Evolutionary conservation across 306 rosid species (phyloP), one percentile per base, ranked within the genome.

Genomic region (barrel medic (Medicago truncatula)): DNA sequence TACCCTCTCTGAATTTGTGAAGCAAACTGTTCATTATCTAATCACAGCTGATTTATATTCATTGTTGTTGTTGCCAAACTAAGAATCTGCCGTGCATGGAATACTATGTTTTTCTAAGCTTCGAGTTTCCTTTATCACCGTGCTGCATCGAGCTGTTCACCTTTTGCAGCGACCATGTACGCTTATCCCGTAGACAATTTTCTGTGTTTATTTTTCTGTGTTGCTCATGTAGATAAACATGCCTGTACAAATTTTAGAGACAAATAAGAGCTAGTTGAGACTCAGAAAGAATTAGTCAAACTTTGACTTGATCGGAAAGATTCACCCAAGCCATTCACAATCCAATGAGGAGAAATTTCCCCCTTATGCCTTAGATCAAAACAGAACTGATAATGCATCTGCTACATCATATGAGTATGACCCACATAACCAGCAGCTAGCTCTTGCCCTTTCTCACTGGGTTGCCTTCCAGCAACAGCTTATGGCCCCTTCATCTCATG

Each of bases 241-340:
- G 83, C 90, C 95, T 81, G 90, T 94, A 46, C 97, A 92, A 84
- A 87, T 94, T 72, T 80, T 94, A 83, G 92, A 80, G 98, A 94
- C 91, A 94, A 90, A 75, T 97, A 94, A 86, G 97, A 92, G 77
- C 93, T 94, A 39, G 93, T 92, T 4, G 97, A 94, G 74, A 78
- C 98, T 70, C 98, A 87, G 74, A 94, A 91, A 81, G 96, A 94
- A 75, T 68, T 94, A 73, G 96, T 96, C 76, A 92, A 90, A 82
- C 93, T 92, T 83, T 94, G 85, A 76, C 90, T 88, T 78, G 86
- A 65, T 3, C 94, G 74, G 79, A 91, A 91, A 77, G 97, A 83
- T 63, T 86, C 97, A 66, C 82, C 89, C 93, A 25, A 83, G 43
- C 73, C 95, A 86, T 81, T 65, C 84, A 1, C 95, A 86, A 46